Evolutionary conservation across 2,329 filamentous ascomycete species (phyloP), one percentile per base, ranked within the genome.

Genomic region (Aspergillus fumigatus): DNA sequence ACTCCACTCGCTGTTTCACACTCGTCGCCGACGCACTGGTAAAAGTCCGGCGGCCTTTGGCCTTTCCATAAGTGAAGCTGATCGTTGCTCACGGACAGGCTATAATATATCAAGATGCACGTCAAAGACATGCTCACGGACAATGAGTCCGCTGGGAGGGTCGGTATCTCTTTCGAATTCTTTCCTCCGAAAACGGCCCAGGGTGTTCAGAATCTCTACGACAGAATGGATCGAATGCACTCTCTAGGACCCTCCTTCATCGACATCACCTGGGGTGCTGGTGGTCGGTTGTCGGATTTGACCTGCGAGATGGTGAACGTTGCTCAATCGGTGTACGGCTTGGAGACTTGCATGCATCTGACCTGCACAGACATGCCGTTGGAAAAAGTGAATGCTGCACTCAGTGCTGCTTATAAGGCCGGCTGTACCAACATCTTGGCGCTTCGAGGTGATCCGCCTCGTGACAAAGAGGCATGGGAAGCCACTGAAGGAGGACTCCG

Each of bases 171-270:
- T 58, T 99, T 99, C 80, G 94, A 99, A 76, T 99, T 96, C 82
- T 99, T 99, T 78, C 94, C 94, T 52, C 94, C 94, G 41, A 99
- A 99, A 80, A 99, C 94, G 3, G 75, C 76, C 23, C 76, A 79
- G 78, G 94, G 94, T 82, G 93, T 99, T 11, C 94, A 99, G 79
- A 99, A 99, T 75, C 87, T 99, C 57, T 99, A 99, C 82, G 94
- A 99, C 68, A 90, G 94, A 66, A 97, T 99, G 90, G 94, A 99
- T 77, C 92, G 92, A 77, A 99, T 99, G 94, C 92, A 96, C 76
- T 85, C 88, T 69, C 85, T 95, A 62, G 94, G 92, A 1, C 94
- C 93, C 62, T 88, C 92, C 70, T 99, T 99, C 80, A 92, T 99
- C 73, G 94, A 99, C 76, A 89, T 99, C 70, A 99, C 94, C 61